Base-by-base conservation (phyloP, 306 rosid genomes). In the Luffa acutangula region DNA sequence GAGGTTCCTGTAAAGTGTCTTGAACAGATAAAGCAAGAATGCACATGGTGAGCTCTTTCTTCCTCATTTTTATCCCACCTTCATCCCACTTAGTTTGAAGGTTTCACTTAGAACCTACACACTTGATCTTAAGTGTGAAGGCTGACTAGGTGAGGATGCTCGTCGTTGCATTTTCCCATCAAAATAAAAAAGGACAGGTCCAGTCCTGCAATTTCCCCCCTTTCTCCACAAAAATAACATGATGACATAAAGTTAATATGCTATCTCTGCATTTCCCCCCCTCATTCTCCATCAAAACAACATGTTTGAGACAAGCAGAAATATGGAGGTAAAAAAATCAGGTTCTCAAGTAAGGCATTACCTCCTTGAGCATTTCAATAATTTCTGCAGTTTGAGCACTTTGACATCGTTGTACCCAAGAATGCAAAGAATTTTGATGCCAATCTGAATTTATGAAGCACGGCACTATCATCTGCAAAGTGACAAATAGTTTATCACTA, bases 311-410 rank as follows among this genome's bases (percentile, higher is more conserved):
- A 21, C 52, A 45, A 43, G 75, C 37, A 42, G 75, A 42, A 42
- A 69, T 42, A 69, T 18, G 31, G 52, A 36, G 33, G 18, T 15
- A 69, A 42, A 42, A 69, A 4, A 43, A 51, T 36, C 41, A 48
- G 62, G 43, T 48, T 14, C 25, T 46, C 31, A 39, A 41, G 77
- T 20, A 72, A 20, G 25, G 49, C 12, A 37, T 83, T 90, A 93
- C 99, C 99, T 96, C 98, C 88, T 89, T 93, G 83, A 93, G 92
- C 85, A 90, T 84, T 85, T 96, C 99, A 77, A 93, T 70, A 6
- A 81, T 83, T 77, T 91, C 99, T 46, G 98, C 98, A 48, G 94
- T 91, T 74, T 82, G 80, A n/a, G 93, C 90, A 84, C 80, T 89
- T 82, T 89, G 93, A 81, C 99, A 91, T 69, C 86, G 83, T 52